These are phyloP conservation scores for Nothopassalora personata DNA, from an alignment of 2,329 filamentous ascomycete genomes.

Conservation along the genomic window DNA sequence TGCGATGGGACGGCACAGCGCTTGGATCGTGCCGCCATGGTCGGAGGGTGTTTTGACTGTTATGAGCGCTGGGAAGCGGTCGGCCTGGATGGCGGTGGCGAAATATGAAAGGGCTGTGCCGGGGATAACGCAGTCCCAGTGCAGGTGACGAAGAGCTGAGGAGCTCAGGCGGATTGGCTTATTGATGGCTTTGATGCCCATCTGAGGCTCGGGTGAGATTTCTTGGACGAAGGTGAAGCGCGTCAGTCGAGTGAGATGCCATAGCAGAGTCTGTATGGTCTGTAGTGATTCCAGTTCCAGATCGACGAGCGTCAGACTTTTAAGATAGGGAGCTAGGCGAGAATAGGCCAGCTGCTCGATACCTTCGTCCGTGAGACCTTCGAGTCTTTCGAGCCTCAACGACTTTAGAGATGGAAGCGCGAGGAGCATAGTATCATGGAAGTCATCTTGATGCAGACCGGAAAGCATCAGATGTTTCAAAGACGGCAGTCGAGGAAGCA, in stretches of 20 bases:
- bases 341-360: slow-evolving; percentile 47
- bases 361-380: slow-evolving; percentile 52
- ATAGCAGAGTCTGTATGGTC: slow-evolving; percentile 49
- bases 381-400: slow-evolving; percentile 51
- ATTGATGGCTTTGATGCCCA: slow-evolving; percentile 37
- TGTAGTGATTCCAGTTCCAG: slow-evolving; percentile 49
- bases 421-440: slow-evolving; percentile 51
- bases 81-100: slow-evolving; percentile 55
- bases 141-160: slow-evolving; percentile 46
- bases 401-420: slow-evolving; percentile 49
- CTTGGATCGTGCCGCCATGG: slow-evolving; percentile 63
- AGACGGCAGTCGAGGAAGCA: slow-evolving; percentile 49
- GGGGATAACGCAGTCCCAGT: slow-evolving; percentile 57
- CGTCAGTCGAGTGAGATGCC: slow-evolving; percentile 41
- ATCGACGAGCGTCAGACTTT: slow-evolving; percentile 48
- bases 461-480: slow-evolving; percentile 52
- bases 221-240: slow-evolving; percentile 51
- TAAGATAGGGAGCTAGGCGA: slow-evolving; percentile 41
- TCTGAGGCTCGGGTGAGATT: slow-evolving; percentile 42
- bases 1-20: slow-evolving; percentile 59
- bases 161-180: slow-evolving; percentile 40
- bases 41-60: slow-evolving; percentile 62
- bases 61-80: slow-evolving; percentile 58
- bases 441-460: slow-evolving; percentile 50
- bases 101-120: slow-evolving; percentile 57